phyloP scores from a whole-genome alignment of 1,284 basidiomycete genomes.

The Ganoderma leucocontextum region DNA sequence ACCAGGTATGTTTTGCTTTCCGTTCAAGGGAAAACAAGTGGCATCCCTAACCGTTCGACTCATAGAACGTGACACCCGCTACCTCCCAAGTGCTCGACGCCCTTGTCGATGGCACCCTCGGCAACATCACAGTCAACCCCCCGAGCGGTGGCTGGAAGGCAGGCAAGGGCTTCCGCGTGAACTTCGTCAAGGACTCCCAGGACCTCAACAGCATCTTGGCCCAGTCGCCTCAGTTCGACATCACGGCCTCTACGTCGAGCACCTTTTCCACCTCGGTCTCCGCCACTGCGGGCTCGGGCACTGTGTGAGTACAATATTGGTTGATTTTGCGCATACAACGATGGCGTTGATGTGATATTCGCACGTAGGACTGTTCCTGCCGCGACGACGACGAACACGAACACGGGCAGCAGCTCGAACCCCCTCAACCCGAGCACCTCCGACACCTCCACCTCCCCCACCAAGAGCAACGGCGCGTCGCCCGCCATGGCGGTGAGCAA shows the following conservation, averaged over 20 bases:
- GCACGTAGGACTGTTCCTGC: slow-evolving; percentile 16
- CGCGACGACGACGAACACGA: slow-evolving; percentile 16
- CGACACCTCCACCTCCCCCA: slow-evolving; percentile 34
- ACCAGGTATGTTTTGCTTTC: slow-evolving; percentile 52
- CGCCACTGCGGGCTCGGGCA: slow-evolving; percentile 12
- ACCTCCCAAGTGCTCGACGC: slow-evolving; percentile 55
- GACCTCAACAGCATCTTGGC: slow-evolving; percentile 62
- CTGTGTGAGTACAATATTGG: slow-evolving; percentile 25
- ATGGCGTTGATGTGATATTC: neutral
- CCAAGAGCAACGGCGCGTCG: slow-evolving; percentile 35
- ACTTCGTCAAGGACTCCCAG: slow-evolving; percentile 63
- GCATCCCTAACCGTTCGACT: neutral
- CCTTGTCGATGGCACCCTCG: slow-evolving; percentile 54
- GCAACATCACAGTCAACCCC: slow-evolving; percentile 49
- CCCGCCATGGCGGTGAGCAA: slow-evolving; percentile 35
- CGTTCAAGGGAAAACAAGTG: neutral
- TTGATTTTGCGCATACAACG: neutral
- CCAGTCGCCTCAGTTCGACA: slow-evolving; percentile 68
- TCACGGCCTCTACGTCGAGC: slow-evolving; percentile 48
- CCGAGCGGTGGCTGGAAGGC: slow-evolving; percentile 67
- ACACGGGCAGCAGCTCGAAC: slow-evolving; percentile 20
- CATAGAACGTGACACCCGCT: slow-evolving; percentile 43
- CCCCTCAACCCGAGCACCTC: slow-evolving; percentile 34
- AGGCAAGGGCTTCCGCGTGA: slow-evolving; percentile 69
- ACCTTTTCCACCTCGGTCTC: slow-evolving; percentile 29